These are phyloP conservation scores for Periconia sp. DNA, from an alignment of 2,329 filamentous ascomycete species.

Conservation along the genomic window DNA sequence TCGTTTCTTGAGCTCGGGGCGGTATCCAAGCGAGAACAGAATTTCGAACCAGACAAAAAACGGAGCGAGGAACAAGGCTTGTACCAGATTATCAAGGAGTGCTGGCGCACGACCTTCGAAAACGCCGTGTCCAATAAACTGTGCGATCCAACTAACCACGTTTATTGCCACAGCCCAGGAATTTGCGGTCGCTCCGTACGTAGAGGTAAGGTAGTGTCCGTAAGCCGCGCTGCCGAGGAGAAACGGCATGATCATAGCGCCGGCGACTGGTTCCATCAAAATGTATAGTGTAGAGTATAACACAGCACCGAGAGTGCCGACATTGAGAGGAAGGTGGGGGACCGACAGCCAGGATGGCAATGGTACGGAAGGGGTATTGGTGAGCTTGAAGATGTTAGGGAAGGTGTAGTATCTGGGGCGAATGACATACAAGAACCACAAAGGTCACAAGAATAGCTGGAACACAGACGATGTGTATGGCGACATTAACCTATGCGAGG, in stretches of 20 bases:
- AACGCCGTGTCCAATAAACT: conserved; percentile 88
- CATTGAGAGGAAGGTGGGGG: conserved; percentile 61
- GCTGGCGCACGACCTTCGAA: conserved; percentile 89
- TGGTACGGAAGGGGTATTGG: conserved; percentile 58
- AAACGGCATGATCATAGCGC: conserved; percentile 72
- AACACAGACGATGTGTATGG: conserved; percentile 79
- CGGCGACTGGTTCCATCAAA: conserved; percentile 91
- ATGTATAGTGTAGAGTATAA: conserved; percentile 81
- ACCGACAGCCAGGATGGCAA: conserved; percentile 57
- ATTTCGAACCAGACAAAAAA: conserved; percentile 98
- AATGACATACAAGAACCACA: conserved; percentile 67
- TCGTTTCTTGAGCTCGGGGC: conserved; percentile 80
- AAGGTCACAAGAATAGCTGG: conserved; percentile 72
- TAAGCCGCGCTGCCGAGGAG: conserved; percentile 75
- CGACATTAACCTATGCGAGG: conserved; percentile 65
- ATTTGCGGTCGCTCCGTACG: conserved; percentile 62
- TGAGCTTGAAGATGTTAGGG: conserved; percentile 48
- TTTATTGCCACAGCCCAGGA: conserved; percentile 70
- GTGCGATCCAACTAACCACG: conserved; percentile 77
- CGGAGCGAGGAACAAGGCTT: conserved; percentile 89
- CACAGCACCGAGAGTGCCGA: conserved; percentile 59
- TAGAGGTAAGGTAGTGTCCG: conserved; percentile 71
- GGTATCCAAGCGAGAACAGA: conserved; percentile 87
- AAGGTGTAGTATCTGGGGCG: background rate
- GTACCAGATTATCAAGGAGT: conserved; percentile 85